A percentile compares a stretch with the other conserved stretches of the same genome.
These are phyloP conservation scores for Austroboletus eburneus DNA, from an alignment of 768 basidiomycete species.

Conservation along the genomic window DNA sequence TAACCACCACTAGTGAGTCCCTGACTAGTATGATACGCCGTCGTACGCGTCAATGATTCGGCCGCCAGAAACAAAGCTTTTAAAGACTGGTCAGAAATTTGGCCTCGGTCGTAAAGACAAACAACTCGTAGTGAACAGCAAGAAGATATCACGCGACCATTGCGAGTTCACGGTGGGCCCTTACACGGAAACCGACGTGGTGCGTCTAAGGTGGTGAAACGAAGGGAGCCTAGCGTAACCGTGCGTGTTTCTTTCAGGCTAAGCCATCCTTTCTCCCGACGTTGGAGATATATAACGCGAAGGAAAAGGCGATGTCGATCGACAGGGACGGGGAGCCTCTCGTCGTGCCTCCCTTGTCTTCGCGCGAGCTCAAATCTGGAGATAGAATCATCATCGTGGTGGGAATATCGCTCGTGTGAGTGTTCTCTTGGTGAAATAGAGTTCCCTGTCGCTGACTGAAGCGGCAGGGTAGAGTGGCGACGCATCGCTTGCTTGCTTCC, in stretches of 20 bases:
- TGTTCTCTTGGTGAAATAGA: not conserved
- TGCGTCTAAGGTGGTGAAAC: conserved; percentile 33
- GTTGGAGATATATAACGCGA: conserved; percentile 45
- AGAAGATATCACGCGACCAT: conserved; percentile 63
- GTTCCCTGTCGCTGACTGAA: conserved; percentile 1
- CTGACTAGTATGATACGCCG: conserved; percentile 25
- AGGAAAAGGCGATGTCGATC: conserved; percentile 44
- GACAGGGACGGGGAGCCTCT: conserved; percentile 32
- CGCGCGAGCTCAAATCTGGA: conserved; percentile 47
- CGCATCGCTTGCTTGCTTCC: conserved; percentile 47
- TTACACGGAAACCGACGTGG: conserved; percentile 50
- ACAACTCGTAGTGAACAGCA: conserved; percentile 49
- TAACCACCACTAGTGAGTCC: conserved; percentile 38
- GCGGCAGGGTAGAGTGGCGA: conserved; percentile 46
- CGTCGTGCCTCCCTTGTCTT: conserved; percentile 35
- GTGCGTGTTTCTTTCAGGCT: conserved; percentile 33
- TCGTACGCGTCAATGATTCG: not conserved
- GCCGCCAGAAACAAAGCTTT: conserved; percentile 48
- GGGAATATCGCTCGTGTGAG: conserved; percentile 45
- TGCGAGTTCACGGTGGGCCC: conserved; percentile 53
- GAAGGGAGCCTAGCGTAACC: not conserved
- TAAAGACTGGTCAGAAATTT: conserved; percentile 57
- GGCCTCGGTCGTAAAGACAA: conserved; percentile 54
- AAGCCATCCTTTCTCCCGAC: conserved; percentile 47
- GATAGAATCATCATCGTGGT: conserved; percentile 48